Evolutionary conservation across 495 filamentous ascomycete species (phyloP).

Genomic region (Evansstolkia leycettana): DNA sequence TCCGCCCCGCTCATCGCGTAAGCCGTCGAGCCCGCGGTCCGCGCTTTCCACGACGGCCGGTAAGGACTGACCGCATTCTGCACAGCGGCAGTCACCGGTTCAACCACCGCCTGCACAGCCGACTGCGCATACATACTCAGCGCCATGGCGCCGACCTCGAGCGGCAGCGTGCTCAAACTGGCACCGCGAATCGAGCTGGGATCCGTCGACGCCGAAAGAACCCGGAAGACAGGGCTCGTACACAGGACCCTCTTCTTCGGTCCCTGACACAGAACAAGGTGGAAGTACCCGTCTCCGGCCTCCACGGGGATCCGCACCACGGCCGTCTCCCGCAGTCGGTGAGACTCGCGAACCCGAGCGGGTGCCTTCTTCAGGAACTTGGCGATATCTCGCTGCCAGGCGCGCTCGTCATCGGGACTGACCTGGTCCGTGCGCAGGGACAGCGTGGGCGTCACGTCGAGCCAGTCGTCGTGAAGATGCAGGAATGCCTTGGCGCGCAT

Average conservation of each 20-base stretch:
- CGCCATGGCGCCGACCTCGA: slow-evolving; percentile 51
- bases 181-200: slow-evolving; percentile 50
- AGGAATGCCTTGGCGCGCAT: slow-evolving; percentile 52
- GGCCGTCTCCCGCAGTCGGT: slow-evolving; percentile 45
- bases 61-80: slow-evolving; percentile 21
- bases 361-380: slow-evolving; percentile 44
- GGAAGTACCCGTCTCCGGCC: slow-evolving; percentile 54
- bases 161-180: slow-evolving; percentile 46
- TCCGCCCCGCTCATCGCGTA: slow-evolving; percentile 25
- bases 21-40: slow-evolving; percentile 28
- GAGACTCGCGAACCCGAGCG: too few relatives aligned
- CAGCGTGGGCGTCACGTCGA: slow-evolving; percentile 49
- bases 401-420: slow-evolving; percentile 39
- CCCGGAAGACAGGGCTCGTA: slow-evolving; percentile 49
- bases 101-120: slow-evolving; percentile 31
- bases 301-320: slow-evolving; percentile 50
- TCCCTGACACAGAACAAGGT: slow-evolving; percentile 46
- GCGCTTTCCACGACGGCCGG: slow-evolving; percentile 26
- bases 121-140: slow-evolving; percentile 38
- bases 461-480: slow-evolving; percentile 42
- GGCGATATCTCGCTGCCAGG: slow-evolving; percentile 54
- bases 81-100: slow-evolving; percentile 33
- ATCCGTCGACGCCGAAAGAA: slow-evolving; percentile 47
- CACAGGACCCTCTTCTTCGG: slow-evolving; percentile 43
- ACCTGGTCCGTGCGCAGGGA: slow-evolving; percentile 33